phyloP scores from a whole-genome alignment of 2,329 filamentous ascomycete genomes.

The Cladophialophora psammophila region DNA sequence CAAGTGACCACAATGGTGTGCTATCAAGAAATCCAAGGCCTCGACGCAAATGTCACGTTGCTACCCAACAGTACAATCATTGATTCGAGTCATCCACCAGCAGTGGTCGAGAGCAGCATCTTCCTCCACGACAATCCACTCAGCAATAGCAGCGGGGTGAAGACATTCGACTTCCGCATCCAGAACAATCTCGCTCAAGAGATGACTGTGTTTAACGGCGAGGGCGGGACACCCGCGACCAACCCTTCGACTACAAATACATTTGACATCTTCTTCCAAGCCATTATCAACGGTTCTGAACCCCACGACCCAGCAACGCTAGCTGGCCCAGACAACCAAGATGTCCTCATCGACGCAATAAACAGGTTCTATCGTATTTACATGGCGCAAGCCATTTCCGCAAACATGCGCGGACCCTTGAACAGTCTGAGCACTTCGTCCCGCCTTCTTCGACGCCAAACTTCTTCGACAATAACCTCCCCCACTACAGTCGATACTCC shows the following conservation, averaged over 20 bases:
- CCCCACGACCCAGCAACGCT: constrained; percentile 29
- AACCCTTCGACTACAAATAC: constrained; percentile 24
- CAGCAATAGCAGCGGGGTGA: constrained; percentile 27
- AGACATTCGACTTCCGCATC: constrained; percentile 40
- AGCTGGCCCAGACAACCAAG: constrained; percentile 29
- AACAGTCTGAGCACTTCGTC: constrained; percentile 18
- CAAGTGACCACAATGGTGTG: constrained; percentile 39
- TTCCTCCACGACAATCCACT: constrained; percentile 33
- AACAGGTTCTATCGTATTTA: constrained; percentile 37
- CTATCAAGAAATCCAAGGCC: constrained; percentile 37
- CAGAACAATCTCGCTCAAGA: constrained; percentile 39
- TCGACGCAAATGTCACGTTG: constrained; percentile 37
- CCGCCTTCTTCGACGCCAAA: constrained; percentile 26
- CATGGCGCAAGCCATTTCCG: constrained; percentile 41
- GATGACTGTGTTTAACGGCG: constrained; percentile 35
- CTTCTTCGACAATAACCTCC: constrained; percentile 15
- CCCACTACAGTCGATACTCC: constrained; percentile 34
- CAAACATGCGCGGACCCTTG: constrained; percentile 35
- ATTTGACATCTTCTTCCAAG: constrained; percentile 39
- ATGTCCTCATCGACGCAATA: constrained; percentile 31
- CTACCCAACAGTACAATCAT: constrained; percentile 35
- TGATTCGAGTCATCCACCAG: constrained; percentile 30
- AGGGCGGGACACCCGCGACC: constrained; percentile 23
- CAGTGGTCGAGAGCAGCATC: constrained; percentile 24
- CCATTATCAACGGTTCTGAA: constrained; percentile 35